Conservation (phyloP, 2,329 filamentous ascomycete genomes). For the Penicillium occitanis region DNA sequence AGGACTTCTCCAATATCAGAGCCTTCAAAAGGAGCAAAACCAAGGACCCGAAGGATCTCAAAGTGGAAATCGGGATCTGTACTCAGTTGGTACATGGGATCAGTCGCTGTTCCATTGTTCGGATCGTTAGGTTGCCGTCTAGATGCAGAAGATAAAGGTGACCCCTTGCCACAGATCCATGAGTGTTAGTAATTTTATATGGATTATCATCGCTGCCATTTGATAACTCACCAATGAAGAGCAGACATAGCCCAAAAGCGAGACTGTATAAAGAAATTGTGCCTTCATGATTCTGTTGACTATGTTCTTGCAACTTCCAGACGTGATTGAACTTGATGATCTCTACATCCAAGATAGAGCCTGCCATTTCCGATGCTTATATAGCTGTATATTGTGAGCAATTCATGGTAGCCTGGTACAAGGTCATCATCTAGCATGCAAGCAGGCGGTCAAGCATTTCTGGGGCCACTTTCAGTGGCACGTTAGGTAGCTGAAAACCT, state of each 20-base stretch:
- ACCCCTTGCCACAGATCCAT: neutral
- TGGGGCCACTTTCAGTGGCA: neutral
- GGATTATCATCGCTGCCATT: neutral
- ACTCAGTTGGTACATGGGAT: constrained; percentile 23
- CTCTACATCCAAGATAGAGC: neutral
- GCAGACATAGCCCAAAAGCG: neutral
- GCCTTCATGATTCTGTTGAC: neutral
- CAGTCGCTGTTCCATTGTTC: neutral
- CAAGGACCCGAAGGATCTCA: constrained; percentile 44
- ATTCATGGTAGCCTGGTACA: neutral
- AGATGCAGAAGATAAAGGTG: neutral
- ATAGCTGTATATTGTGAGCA: neutral
- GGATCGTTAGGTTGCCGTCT: neutral
- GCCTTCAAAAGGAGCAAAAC: constrained; percentile 36
- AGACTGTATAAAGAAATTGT: neutral
- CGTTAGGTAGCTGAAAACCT: neutral
- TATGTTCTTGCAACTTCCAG: neutral
- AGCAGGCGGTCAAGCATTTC: neutral
- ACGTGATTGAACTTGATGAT: neutral
- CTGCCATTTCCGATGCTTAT: neutral
- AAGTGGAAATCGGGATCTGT: constrained; percentile 40
- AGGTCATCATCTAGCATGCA: neutral
- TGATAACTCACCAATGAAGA: neutral
- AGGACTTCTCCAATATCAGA: constrained; percentile 45
- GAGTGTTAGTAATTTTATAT: neutral